Evolutionary conservation across 768 basidiomycete species (phyloP).

Genomic region (Podaxis rugospora): DNA sequence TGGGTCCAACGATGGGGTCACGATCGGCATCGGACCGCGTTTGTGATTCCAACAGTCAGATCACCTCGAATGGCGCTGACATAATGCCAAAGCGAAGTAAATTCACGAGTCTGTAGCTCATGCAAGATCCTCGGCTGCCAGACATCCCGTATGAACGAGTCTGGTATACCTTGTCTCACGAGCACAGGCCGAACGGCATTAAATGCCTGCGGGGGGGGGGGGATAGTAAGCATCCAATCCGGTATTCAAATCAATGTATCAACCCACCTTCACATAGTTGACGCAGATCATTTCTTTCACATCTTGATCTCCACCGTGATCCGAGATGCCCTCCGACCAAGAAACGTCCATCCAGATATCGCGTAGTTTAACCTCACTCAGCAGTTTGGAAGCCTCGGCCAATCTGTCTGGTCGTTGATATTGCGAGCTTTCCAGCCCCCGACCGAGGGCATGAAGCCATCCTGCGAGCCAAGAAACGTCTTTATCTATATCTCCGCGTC

Average conservation of each 20-base stretch:
- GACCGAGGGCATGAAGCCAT: not conserved
- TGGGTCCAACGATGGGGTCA: too few relatives aligned
- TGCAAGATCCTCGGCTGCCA: not conserved
- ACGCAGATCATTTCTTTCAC: not conserved
- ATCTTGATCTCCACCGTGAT: not conserved
- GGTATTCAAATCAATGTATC: not conserved
- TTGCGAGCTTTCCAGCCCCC: not conserved
- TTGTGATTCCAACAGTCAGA: too few relatives aligned
- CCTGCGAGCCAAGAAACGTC: not conserved
- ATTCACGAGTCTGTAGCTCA: not conserved
- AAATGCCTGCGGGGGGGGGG: not conserved
- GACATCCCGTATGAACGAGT: not conserved
- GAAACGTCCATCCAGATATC: conserved; percentile 5
- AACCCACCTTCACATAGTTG: not conserved
- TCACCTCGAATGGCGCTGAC: not conserved
- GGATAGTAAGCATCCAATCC: not conserved
- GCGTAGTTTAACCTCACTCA: not conserved
- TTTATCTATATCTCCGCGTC: not conserved
- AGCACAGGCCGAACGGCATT: not conserved
- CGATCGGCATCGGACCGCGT: too few relatives aligned
- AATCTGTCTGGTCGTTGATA: not conserved
- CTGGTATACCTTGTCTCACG: not conserved
- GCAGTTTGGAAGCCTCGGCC: not conserved
- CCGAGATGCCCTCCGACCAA: not conserved
- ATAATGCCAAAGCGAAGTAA: conserved; percentile 4